Percentiles rank a stretch among this genome's conserved stretches.
Conservation (phyloP, 2,329 filamentous ascomycete species). For the Mycosphaerella sp. region DNA sequence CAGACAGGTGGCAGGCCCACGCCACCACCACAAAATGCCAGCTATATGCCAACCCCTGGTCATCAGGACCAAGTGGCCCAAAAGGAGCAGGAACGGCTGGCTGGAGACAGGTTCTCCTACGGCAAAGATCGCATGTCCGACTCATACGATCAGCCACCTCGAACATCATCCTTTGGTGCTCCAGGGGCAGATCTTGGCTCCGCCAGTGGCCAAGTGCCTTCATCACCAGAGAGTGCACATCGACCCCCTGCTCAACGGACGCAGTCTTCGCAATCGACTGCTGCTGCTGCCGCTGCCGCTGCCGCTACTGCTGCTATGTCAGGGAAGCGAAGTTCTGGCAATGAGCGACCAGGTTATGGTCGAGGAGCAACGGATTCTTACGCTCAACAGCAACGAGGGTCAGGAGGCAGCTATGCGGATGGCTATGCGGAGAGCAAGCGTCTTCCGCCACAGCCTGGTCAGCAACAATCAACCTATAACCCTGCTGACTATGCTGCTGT, state of each 20-base stretch:
- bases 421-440: slow-evolving; percentile 30
- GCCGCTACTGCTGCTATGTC: slow-evolving; percentile 32
- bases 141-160: slow-evolving; percentile 34
- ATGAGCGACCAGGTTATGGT: slow-evolving; percentile 38
- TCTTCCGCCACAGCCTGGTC: slow-evolving; percentile 34
- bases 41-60: slow-evolving; percentile 31
- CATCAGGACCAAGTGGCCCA: slow-evolving; percentile 35
- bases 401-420: slow-evolving; percentile 30
- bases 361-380: slow-evolving; percentile 39
- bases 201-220: slow-evolving; percentile 33
- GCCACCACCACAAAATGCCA: slow-evolving; percentile 36
- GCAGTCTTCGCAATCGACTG: slow-evolving; percentile 43
- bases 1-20: slow-evolving; percentile 41
- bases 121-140: slow-evolving; percentile 40
- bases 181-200: slow-evolving; percentile 43
- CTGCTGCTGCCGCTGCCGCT: slow-evolving; percentile 43
- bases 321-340: slow-evolving; percentile 40
- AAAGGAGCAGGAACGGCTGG: slow-evolving; percentile 20
- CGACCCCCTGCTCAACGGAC: slow-evolving; percentile 44
- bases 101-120: slow-evolving; percentile 42
- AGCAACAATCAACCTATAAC: slow-evolving; percentile 57
- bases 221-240: slow-evolving; percentile 43
- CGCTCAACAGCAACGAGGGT: slow-evolving; percentile 21
- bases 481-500: slow-evolving; percentile 64
- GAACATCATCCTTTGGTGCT: slow-evolving; percentile 37